Conservation (phyloP, 176 grass and related monocot species). For the Bonia amplexicaulis region DNA sequence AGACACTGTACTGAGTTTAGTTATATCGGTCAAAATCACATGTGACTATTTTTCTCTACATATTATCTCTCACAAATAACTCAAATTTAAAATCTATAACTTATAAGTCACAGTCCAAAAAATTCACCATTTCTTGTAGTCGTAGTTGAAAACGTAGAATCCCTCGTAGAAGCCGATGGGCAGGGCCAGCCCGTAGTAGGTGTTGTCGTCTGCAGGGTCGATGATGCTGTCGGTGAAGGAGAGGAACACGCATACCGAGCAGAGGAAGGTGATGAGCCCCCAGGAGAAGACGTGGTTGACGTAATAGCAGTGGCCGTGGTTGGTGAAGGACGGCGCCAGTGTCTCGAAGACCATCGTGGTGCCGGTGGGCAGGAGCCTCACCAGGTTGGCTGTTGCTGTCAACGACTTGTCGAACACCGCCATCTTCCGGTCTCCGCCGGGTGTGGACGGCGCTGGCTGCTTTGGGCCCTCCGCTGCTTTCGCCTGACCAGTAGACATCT, state of each 20-base stretch:
- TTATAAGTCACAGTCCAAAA: too few species aligned
- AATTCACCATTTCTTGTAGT: not conserved
- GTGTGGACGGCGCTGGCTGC: slow-evolving; percentile 38
- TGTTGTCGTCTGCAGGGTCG: not conserved
- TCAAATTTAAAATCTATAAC: too few species aligned
- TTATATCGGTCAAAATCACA: too few species aligned
- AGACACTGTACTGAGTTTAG: too few species aligned
- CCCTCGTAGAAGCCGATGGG: not conserved
- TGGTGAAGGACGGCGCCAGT: slow-evolving; percentile 64
- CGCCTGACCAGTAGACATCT: too few species aligned
- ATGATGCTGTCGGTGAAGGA: slow-evolving; percentile 46
- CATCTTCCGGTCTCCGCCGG: not conserved
- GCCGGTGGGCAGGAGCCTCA: slow-evolving; percentile 57
- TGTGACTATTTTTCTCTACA: too few species aligned
- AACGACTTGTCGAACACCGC: slow-evolving; percentile 24
- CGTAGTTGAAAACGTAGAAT: slow-evolving; percentile 7
- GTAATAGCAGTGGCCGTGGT: slow-evolving; percentile 42
- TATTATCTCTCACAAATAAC: too few species aligned
- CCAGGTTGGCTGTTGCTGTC: slow-evolving; percentile 36
- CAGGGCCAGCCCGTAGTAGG: slow-evolving; percentile 36
- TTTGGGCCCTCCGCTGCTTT: not conserved
- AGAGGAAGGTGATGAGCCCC: slow-evolving; percentile 16
- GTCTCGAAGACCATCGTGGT: slow-evolving; percentile 61
- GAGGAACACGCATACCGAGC: slow-evolving; percentile 6
- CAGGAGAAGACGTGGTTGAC: slow-evolving; percentile 34